phyloP scores from a whole-genome alignment of 1,284 basidiomycete species.

The Boletellus sp. region DNA sequence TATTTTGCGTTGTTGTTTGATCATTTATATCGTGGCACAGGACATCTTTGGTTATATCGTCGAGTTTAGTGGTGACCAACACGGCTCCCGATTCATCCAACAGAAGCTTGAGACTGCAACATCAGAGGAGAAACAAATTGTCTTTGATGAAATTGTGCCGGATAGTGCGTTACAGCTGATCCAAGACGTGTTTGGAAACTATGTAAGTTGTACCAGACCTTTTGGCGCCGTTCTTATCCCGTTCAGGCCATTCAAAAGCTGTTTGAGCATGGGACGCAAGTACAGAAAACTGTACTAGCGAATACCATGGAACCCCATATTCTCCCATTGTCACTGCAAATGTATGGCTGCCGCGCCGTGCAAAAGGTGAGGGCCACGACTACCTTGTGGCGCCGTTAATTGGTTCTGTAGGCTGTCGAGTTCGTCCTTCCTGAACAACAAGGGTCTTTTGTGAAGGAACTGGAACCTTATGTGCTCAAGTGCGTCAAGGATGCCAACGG shows the following conservation, averaged over 20 bases:
- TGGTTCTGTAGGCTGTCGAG: conserved; percentile 70
- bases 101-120: conserved; percentile 77
- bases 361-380: conserved; percentile 59
- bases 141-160: conserved; percentile 93
- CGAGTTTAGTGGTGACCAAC: conserved; percentile 94
- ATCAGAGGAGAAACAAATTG: conserved; percentile 71
- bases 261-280: conserved; percentile 83
- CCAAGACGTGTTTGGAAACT: conserved; percentile 97
- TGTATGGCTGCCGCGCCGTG: conserved; percentile 95
- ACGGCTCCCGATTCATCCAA: conserved; percentile 89
- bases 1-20: conserved; percentile 1
- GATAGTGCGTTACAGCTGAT: conserved; percentile 75
- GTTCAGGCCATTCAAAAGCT: conserved; percentile 88
- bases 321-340: conserved; percentile 79
- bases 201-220: conserved; percentile 47
- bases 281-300: conserved; percentile 72
- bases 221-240: conserved; percentile 12
- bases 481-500: conserved; percentile 94
- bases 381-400: conserved; percentile 4
- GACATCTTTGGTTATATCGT: conserved; percentile 86
- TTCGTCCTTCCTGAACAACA: conserved; percentile 78
- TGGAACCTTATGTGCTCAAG: conserved; percentile 79
- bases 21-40: conserved; percentile 36
- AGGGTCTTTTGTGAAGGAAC: conserved; percentile 69
- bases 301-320: conserved; percentile 80